Base-by-base conservation (phyloP, 306 rosid species). In the Adenanthera pavonina region DNA sequence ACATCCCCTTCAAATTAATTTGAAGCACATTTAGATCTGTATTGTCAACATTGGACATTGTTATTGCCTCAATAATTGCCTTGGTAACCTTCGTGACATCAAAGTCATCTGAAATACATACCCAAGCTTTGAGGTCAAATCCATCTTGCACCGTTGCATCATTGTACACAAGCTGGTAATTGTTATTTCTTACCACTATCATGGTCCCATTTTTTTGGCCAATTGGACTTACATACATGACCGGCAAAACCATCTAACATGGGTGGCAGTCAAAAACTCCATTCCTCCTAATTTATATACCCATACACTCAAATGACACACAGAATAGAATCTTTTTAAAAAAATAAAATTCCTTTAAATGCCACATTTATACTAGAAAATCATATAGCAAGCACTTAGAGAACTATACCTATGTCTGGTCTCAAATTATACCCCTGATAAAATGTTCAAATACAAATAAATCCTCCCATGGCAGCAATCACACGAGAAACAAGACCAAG, bases 1-100 rank as follows among this genome's bases (percentile, higher is more conserved):
- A 41, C 25, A 65, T 74, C 3, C 74, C 33, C 68, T 82, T 82
- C 69, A 89, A 78, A 68, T 86, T 68, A 81, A 85, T 82, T 80
- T 90, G 93, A 54, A 90, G 91, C 48, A 78, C 33, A 80, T 90
- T 84, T 30, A 90, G 78, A 85, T 87, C 88, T 80, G 76, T 79
- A 68, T 67, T 67, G 61, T 84, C 86, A 41, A 74, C 61, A 41
- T 54, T 40, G 7, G 38, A 38, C 52, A 30, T 9, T 43, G 14
- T 41, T 68, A 80, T 66, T 4, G 88, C 78, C 75, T 80, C 71
- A 4, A 84, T 75, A 71, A 88, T 82, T 51, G 87, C 81, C 69
- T 35, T 57, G 8, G 64, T 57, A 2, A 57, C 35, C 64, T 35
- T 57, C 3, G 20, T 0, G 9, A 20, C 34, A 57, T 57, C 64